Percentiles rank a stretch among this genome's conserved stretches.
These are phyloP conservation scores for Aspergillus sclerotialis DNA, from an alignment of 2,329 filamentous ascomycete genomes.

Conservation along the genomic window DNA sequence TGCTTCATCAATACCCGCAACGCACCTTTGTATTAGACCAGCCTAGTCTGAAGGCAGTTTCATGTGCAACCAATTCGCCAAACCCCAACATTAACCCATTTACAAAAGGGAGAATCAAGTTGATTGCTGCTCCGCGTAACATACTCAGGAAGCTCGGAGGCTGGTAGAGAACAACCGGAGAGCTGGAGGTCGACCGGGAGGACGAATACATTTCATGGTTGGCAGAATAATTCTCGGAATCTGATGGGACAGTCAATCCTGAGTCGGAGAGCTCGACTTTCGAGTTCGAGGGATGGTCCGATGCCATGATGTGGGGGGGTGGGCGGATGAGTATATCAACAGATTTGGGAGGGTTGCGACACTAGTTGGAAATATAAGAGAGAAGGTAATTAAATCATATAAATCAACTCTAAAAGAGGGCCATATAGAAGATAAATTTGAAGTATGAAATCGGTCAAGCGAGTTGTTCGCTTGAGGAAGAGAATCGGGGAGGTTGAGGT, in stretches of 20 bases:
- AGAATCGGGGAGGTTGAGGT: no score
- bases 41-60: conserved; percentile 84
- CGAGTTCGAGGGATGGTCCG: conserved; percentile 22
- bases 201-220: conserved; percentile 30
- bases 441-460: no score
- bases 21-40: conserved; percentile 91
- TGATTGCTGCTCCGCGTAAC: conserved; percentile 84
- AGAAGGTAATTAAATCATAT: not conserved
- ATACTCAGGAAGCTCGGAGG: conserved; percentile 83
- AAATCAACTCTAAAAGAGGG: no score
- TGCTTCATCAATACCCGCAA: no score
- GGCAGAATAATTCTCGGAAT: conserved; percentile 42
- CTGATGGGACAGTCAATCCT: conserved; percentile 40
- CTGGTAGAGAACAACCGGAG: conserved; percentile 60
- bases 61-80: conserved; percentile 92
- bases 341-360: no score
- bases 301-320: conserved; percentile 21
- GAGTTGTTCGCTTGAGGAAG: no score
- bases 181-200: conserved; percentile 28
- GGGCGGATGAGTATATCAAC: not conserved
- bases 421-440: no score
- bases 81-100: conserved; percentile 99
- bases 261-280: conserved; percentile 36
- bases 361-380: no score
- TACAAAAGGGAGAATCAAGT: conserved; percentile 88